These are phyloP conservation scores for Termitomyces bulborhizus DNA, from an alignment of 768 basidiomycete genomes.

Conservation along the genomic window DNA sequence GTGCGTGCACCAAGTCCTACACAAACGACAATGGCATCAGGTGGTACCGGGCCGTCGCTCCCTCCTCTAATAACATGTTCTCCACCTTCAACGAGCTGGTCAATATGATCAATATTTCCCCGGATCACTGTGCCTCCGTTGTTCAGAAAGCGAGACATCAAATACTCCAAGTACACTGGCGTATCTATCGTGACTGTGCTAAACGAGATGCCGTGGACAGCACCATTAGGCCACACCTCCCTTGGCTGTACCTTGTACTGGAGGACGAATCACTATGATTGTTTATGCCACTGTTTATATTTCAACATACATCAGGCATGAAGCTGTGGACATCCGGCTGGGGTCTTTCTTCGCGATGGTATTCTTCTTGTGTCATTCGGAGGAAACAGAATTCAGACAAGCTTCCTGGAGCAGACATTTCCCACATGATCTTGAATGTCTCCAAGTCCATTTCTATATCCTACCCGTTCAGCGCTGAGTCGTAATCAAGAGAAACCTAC, in stretches of 20 bases:
- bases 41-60: slow-evolving; percentile 16
- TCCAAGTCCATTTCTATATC: slow-evolving; percentile 55
- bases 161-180: slow-evolving; percentile 56
- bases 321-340: slow-evolving; percentile 34
- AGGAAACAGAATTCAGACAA: slow-evolving; percentile 58
- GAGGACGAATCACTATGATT: neutral
- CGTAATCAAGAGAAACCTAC: neutral
- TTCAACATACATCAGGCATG: slow-evolving; percentile 42
- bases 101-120: slow-evolving; percentile 53
- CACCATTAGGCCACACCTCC: slow-evolving; percentile 22
- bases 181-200: slow-evolving; percentile 61
- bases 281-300: neutral
- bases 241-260: slow-evolving; percentile 28
- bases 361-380: slow-evolving; percentile 55
- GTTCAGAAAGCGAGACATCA: slow-evolving; percentile 50
- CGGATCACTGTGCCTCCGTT: slow-evolving; percentile 51
- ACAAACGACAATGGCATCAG: slow-evolving; percentile 58
- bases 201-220: slow-evolving; percentile 44
- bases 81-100: slow-evolving; percentile 55
- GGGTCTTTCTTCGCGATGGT: slow-evolving; percentile 34
- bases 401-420: slow-evolving; percentile 52
- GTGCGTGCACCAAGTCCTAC: slow-evolving; percentile 64
- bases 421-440: slow-evolving; percentile 69
- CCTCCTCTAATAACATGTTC: slow-evolving; percentile 21
- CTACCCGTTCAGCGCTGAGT: neutral